Conservation (phyloP, 1,139 yeast species). For the Diutina rugosa region DNA sequence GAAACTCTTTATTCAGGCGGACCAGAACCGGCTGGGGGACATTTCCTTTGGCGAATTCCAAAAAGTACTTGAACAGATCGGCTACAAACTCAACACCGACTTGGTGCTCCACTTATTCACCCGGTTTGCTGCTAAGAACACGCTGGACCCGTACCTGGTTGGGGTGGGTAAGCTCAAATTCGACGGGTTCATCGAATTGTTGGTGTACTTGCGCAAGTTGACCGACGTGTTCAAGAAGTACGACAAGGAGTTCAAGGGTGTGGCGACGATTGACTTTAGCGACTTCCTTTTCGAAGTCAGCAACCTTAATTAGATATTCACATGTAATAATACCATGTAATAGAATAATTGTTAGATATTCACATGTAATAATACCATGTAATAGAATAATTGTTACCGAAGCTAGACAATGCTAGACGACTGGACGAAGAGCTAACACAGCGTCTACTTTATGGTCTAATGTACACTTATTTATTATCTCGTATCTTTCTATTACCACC, state of each 20-base stretch:
- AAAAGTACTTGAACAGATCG: constrained; percentile 55
- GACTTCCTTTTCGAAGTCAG: constrained; percentile 58
- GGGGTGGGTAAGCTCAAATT: constrained; percentile 52
- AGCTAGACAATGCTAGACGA: too few species aligned
- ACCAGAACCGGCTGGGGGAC: constrained; percentile 44
- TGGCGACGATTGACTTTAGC: constrained; percentile 65
- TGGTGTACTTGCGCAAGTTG: constrained; percentile 63
- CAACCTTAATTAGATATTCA: neutral
- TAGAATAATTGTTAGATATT: neutral
- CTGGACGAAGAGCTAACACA: too few species aligned
- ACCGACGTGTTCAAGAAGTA: constrained; percentile 72
- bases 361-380: neutral
- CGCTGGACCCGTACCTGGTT: constrained; percentile 15
- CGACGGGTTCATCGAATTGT: constrained; percentile 71
- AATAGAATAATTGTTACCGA: too few species aligned
- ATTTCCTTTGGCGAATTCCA: constrained; percentile 59
- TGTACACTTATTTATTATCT: constrained; percentile 2
- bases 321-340: neutral
- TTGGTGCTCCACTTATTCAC: constrained; percentile 50
- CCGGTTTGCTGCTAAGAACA: constrained; percentile 32
- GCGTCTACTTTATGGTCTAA: neutral
- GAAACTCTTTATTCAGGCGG: constrained; percentile 53
- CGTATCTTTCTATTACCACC: neutral
- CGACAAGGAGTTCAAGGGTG: constrained; percentile 65
- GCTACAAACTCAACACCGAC: constrained; percentile 52